Conservation (phyloP, 108 stramenopile species). For the Parietichytrium sp. region DNA sequence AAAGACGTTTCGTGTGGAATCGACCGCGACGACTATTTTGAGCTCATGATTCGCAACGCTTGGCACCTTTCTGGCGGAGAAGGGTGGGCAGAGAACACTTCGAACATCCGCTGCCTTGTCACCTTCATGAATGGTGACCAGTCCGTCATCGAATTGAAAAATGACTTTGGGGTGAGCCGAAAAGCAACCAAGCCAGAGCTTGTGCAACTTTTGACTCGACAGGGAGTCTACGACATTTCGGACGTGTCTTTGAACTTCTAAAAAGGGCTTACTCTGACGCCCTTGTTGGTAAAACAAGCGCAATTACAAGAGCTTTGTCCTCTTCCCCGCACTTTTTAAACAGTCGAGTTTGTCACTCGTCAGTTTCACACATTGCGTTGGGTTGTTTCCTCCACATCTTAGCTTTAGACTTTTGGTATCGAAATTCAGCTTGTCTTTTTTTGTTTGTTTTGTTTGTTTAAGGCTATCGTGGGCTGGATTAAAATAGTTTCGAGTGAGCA, state of each 20-base stretch:
- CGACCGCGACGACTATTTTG: conserved; percentile 55
- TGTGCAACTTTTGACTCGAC: not conserved
- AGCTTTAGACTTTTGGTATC: too few species aligned
- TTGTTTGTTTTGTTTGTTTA: too few species aligned
- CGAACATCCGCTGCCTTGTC: conserved; percentile 51
- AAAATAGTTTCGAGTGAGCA: too few species aligned
- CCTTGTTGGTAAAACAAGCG: too few species aligned
- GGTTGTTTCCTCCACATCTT: too few species aligned
- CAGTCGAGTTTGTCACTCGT: too few species aligned
- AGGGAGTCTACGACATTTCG: not conserved
- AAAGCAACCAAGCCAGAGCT: conserved; percentile 32
- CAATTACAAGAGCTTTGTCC: too few species aligned
- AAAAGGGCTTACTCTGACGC: too few species aligned
- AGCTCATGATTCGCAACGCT: conserved; percentile 54
- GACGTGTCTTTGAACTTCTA: not conserved
- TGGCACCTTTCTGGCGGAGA: conserved; percentile 53
- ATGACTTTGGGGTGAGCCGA: conserved; percentile 48
- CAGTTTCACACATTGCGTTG: too few species aligned
- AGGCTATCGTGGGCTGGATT: too few species aligned
- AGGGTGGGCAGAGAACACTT: conserved; percentile 43
- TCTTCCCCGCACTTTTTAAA: too few species aligned
- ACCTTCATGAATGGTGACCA: conserved; percentile 47
- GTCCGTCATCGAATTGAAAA: conserved; percentile 44
- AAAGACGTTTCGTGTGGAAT: conserved; percentile 45
- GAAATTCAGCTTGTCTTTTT: too few species aligned